Percentiles rank a stretch among this genome's conserved stretches.
These are phyloP conservation scores for Aspergillus carbonarius DNA, from an alignment of 2,329 filamentous ascomycete species.

Conservation along the genomic window DNA sequence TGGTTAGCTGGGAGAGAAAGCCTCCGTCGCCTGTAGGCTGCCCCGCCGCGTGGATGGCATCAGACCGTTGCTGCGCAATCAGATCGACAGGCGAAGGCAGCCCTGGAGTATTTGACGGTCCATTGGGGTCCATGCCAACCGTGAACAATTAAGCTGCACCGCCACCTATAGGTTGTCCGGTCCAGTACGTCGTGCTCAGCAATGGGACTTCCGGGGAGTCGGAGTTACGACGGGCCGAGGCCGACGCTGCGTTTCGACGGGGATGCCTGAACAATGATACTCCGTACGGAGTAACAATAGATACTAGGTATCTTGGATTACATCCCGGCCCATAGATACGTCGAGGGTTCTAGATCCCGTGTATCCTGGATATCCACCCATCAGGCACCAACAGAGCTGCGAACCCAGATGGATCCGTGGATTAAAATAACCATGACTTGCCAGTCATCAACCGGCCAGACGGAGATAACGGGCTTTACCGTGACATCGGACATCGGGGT, in stretches of 20 bases:
- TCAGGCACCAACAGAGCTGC: not conserved
- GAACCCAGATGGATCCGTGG: not conserved
- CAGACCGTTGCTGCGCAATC: constrained; percentile 37
- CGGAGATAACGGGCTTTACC: constrained; percentile 27
- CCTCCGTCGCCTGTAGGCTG: constrained; percentile 39
- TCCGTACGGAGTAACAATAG: no score
- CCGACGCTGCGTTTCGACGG: no score
- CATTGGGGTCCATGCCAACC: constrained; percentile 41
- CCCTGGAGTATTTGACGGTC: constrained; percentile 28
- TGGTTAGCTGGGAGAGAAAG: constrained; percentile 46
- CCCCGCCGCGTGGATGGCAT: constrained; percentile 28
- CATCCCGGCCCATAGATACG: not conserved
- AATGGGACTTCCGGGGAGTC: constrained; percentile 16
- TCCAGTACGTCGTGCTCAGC: constrained; percentile 11
- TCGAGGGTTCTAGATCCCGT: not conserved
- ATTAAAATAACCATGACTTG: not conserved
- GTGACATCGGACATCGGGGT: not conserved
- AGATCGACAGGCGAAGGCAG: constrained; percentile 34
- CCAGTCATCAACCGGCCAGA: not conserved
- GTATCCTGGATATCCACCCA: not conserved
- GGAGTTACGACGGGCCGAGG: constrained; percentile 35
- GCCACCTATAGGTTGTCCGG: constrained; percentile 1
- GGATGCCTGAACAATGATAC: no score
- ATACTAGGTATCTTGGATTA: no score
- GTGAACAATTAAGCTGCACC: constrained; percentile 9